phyloP scores from a whole-genome alignment of 257 asterid species.

The Lycium barbarum region DNA sequence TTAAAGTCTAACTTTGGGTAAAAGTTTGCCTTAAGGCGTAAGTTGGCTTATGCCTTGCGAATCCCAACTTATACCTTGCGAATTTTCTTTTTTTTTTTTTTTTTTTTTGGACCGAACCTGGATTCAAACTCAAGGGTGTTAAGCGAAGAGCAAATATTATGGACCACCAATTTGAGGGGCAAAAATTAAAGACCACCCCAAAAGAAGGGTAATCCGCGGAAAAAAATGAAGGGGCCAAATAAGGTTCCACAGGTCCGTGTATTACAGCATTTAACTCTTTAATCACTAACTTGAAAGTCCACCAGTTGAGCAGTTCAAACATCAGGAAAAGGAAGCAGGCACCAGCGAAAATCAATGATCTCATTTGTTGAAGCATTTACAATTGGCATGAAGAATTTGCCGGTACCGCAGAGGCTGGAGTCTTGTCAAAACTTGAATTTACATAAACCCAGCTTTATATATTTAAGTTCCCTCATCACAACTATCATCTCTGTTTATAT shows the following conservation, averaged over 20 bases:
- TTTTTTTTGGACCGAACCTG: too few species aligned
- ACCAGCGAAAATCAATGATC: not conserved
- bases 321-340: not conserved
- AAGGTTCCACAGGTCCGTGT: not conserved
- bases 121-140: too few species aligned
- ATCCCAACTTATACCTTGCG: too few species aligned
- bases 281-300: not conserved
- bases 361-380: conserved; percentile 11
- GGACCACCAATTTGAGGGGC: too few species aligned
- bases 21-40: too few species aligned
- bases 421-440: conserved; percentile 52
- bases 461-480: conserved; percentile 50
- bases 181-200: too few species aligned
- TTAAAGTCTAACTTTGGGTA: too few species aligned
- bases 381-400: conserved; percentile 21
- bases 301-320: not conserved
- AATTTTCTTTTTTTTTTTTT: too few species aligned
- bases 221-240: too few species aligned
- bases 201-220: too few species aligned
- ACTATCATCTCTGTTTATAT: conserved; percentile 44
- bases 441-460: conserved; percentile 39
- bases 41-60: too few species aligned
- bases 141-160: too few species aligned
- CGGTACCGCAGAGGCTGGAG: not conserved
- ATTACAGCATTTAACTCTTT: not conserved